Base-by-base conservation (phyloP, 1,284 basidiomycete species). In the Apiotrichum gracile region DNA sequence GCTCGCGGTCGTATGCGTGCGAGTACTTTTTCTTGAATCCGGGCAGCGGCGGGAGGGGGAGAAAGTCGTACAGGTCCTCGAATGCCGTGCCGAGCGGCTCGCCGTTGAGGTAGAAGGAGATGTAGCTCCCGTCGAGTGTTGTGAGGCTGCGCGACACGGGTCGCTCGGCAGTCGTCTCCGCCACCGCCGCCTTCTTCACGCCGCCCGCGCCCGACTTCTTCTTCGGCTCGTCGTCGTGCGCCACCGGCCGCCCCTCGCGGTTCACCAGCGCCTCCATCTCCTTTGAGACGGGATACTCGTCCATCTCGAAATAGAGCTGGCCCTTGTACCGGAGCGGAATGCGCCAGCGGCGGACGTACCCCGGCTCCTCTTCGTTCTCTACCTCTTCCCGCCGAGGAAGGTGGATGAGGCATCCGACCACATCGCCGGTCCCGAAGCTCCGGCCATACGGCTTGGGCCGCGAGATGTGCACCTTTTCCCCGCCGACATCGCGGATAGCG, bases 41-140 rank as follows among this genome's bases (percentile, higher is more conserved):
- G 1, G 51, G 43, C 1, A 65, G 35, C 27, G 82, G 80, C 29
- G 83, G 82, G n/a, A 97, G 81, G 9, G 91, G 94, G 10, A 91
- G 79, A 69, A 86, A 98, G 73, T 96, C 91, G 72, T 90, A 93
- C 14, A 99, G 58, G 62, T 97, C 87, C 39, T 83, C 79, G 69
- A 91, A 98, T 3, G 94, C 96, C 33, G 83, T 78, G 10, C 87
- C 87, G 65, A 94, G 87, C 40, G 83, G 83, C 73, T 87, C 81
- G 8, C 96, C 96, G 61, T 99, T 97, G 52, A 97, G 79, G 72
- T 90, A 97, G 76, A 97, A 98, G 0, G 85, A 85, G 52, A 98
- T 81, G 51, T 82, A 83, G 1, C 91, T 92, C 17, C 82, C 83
- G 3, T 77, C 62, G 4, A 97, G 79, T 19, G 78, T 84, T 1